Evolutionary conservation across 306 rosid species (phyloP).

Genomic region (Purshia tridentata): DNA sequence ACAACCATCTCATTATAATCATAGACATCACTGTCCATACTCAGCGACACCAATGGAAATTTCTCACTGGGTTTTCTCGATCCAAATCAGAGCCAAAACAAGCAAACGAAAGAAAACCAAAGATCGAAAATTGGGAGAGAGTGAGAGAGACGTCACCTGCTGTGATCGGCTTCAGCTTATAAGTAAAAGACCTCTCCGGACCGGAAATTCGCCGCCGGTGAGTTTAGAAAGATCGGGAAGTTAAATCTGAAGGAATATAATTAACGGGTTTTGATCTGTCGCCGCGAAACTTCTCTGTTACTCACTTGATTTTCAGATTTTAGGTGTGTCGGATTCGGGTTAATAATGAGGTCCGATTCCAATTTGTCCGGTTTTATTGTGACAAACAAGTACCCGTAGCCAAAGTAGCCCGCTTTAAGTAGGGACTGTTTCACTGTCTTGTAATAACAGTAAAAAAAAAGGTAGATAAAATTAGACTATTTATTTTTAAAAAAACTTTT

Average conservation of each 20-base stretch:
- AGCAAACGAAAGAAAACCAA: background rate
- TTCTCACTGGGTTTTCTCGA: no score
- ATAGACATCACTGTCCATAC: constrained; percentile 54
- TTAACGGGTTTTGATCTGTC: background rate
- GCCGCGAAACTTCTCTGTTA: background rate
- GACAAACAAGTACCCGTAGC: background rate
- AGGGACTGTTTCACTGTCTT: background rate
- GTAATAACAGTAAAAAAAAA: no score
- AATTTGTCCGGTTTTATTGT: background rate
- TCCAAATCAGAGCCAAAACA: constrained; percentile 5
- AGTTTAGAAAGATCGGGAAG: background rate
- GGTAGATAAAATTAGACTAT: no score
- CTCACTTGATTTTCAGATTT: background rate
- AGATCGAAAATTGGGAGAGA: background rate
- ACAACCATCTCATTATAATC: constrained; percentile 92
- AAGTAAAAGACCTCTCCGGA: constrained; percentile 4
- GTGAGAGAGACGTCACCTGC: background rate
- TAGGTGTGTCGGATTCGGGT: constrained; percentile 11
- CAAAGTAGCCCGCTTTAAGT: constrained; percentile 1
- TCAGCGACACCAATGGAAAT: no score
- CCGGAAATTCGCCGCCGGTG: constrained; percentile 12
- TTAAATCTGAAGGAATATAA: background rate
- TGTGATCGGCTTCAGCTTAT: background rate
- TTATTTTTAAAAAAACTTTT: no score
- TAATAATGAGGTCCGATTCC: background rate